Evolutionary conservation across 306 rosid species (phyloP), one percentile per base, ranked within the genome.

Genomic region (Comarum palustre): DNA sequence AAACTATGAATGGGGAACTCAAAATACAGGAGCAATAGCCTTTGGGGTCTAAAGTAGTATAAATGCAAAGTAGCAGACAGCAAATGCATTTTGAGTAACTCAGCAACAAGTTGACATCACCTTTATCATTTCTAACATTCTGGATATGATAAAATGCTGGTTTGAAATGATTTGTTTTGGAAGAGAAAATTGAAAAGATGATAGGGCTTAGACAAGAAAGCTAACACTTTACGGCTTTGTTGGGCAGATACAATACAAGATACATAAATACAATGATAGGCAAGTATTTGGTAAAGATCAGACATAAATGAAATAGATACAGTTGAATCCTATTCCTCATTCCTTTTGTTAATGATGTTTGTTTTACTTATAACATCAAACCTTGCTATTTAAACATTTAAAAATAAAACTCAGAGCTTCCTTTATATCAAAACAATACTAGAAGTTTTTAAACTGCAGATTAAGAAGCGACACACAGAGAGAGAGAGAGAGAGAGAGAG

Each of bases 401-500:
- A 19, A 12, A 39, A 20, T 15, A 39, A 39, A 65, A 65, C 31
- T 54, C 14, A 3, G 25, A 52, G 20, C 12, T 22, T 55, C 32
- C 15, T 22, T 55, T 55, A 24, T 24, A 55, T 55, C 12, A n/a
- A 52, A 55, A 55, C 29, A 24, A 10, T 52, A 19, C 59, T 20
- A 20, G 13, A 54, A 22, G 29, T 11, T 10, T 22, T 12, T 57
- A 8, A 11, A 1, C 29, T 57, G 10, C 27, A 16, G 42, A 68
- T 16, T 32, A 69, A 69, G 59, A 69, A 69, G 45, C 45, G 39
- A 36, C 8, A 0, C 39, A 36, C 7, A 39, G 20, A 25, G 39
- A 36, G 3, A 54, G 48, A 54, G 71, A 51, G 14, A 60, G 79
- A 77, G 69, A 73, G 73, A 69, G 71, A 59, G 74, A 73, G 48